Conservation (phyloP, 768 basidiomycete genomes). For the Gyrodon lividus region DNA sequence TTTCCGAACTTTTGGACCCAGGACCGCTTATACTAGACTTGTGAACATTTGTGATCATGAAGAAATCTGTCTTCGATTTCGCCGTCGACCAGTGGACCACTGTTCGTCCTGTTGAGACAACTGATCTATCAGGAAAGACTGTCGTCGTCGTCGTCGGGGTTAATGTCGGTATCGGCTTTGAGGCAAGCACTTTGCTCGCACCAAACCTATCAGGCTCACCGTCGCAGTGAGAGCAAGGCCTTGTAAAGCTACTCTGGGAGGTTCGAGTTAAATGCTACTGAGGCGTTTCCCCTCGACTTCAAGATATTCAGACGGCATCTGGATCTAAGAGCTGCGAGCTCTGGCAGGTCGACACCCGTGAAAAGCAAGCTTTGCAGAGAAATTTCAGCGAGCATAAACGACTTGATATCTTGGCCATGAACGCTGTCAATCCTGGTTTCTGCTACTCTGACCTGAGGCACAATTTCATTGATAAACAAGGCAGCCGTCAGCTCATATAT, state of each 20-base stretch:
- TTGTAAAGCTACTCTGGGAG: constrained; percentile 15
- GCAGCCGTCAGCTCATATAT: constrained; percentile 36
- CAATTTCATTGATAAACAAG: constrained; percentile 25
- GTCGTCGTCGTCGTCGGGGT: constrained; percentile 32
- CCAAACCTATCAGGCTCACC: constrained; percentile 30
- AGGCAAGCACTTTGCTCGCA: constrained; percentile 33
- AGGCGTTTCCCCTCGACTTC: not conserved
- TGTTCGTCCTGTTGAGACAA: constrained; percentile 14
- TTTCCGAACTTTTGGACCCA: no score
- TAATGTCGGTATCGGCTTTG: constrained; percentile 34
- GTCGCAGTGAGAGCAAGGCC: constrained; percentile 28
- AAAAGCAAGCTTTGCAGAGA: constrained; percentile 35
- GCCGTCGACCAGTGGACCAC: constrained; percentile 17
- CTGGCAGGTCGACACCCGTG: constrained; percentile 44
- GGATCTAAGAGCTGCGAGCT: constrained; percentile 36
- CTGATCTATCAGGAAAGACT: constrained; percentile 29
- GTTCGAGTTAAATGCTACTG: constrained; percentile 5
- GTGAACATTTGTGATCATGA: not conserved
- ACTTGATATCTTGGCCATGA: constrained; percentile 46
- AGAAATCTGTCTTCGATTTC: constrained; percentile 3
- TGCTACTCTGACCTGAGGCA: constrained; percentile 29
- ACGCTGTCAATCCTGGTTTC: constrained; percentile 34
- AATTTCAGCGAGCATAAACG: constrained; percentile 14
- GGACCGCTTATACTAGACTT: no score
- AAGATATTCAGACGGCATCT: constrained; percentile 24